Percentiles rank a stretch among this genome's conserved stretches.
Evolutionary conservation across 1,139 yeast genomes (phyloP).

Genomic region (Suhomyces choctaworum): DNA sequence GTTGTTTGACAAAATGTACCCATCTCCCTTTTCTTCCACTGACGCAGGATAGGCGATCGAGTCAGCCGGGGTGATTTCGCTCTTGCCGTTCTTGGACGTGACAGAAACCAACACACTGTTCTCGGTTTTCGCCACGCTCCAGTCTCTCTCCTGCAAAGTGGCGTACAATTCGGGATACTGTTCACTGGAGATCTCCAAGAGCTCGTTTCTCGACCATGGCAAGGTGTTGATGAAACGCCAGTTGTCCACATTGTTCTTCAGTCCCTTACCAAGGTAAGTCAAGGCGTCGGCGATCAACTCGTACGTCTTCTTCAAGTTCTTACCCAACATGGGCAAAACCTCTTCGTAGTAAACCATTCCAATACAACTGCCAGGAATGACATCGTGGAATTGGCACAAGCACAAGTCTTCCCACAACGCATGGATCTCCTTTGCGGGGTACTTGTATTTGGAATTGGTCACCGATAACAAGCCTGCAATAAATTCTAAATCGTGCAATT

Average conservation of each 20-base stretch:
- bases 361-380: conserved; percentile 93
- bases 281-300: conserved; percentile 56
- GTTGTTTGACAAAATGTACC: conserved; percentile 58
- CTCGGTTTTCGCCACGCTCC: conserved; percentile 1
- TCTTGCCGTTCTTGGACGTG: conserved; percentile 17
- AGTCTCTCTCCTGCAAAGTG: conserved; percentile 4
- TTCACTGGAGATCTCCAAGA: conserved; percentile 36
- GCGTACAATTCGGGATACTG: conserved; percentile 15
- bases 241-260: conserved; percentile 15
- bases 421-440: conserved; percentile 69
- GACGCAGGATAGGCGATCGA: conserved; percentile 48
- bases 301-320: conserved; percentile 55
- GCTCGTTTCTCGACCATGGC: conserved; percentile 67
- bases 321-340: conserved; percentile 75
- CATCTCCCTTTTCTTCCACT: conserved; percentile 39
- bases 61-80: conserved; percentile 19
- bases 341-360: conserved; percentile 92
- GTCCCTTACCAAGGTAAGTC: conserved; percentile 12
- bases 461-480: conserved; percentile 77
- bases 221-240: conserved; percentile 53
- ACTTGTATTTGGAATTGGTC: conserved; percentile 50
- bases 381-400: conserved; percentile 94
- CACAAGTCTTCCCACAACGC: conserved; percentile 84
- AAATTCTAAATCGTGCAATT: conserved; percentile 82
- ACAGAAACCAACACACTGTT: conserved; percentile 15